Base-by-base conservation (phyloP, 2,329 filamentous ascomycete genomes). In the Monosporascus sp. region DNA sequence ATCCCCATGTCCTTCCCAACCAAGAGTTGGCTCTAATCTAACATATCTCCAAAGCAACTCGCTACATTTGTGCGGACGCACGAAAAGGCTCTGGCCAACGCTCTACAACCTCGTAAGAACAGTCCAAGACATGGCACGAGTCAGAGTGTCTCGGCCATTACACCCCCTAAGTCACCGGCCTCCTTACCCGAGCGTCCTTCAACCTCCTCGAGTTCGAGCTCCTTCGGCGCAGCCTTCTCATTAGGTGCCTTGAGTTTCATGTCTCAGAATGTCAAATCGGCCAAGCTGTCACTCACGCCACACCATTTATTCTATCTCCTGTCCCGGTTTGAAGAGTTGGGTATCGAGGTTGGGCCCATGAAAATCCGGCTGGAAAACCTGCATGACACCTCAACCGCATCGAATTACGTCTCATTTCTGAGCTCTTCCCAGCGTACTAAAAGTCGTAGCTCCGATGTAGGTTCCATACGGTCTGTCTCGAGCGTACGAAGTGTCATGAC, bases 401-500 rank as follows among this genome's bases (percentile, higher is more conserved):
- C 89, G 62, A 95, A 94, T 73, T 97, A 97, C 76, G 91, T 97
- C 48, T 97, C 94, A 4, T 99, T 99, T 69, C 80, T 97, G 57
- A 87, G 88, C 67, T 88, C 90, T 64, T 85, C 88, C 24, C 89
- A 93, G 64, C 84, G 89, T 54, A 86, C 89, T 56, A 89, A 89
- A 69, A 88, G 88, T 58, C 85, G 85, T 57, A 81, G 85, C 59
- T 89, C 89, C 47, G 93, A 97, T 72, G 85, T 87, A 51, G 90
- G 90, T 62, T 97, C 94, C 1, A 90, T 97, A 60, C 91, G 92
- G 65, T 97, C 94, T 6, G 91, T 97, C 42, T 96, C 93, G 24
- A 97, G 94, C 73, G 90, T 99, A 60, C 86, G 93, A 68, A 97
- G 93, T 70, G 92, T 96, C 65, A 93, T 97, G 89, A 96, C 94